Evolutionary conservation across 768 basidiomycete species (phyloP).

Genomic region (Coprinellus aureogranulatus): DNA sequence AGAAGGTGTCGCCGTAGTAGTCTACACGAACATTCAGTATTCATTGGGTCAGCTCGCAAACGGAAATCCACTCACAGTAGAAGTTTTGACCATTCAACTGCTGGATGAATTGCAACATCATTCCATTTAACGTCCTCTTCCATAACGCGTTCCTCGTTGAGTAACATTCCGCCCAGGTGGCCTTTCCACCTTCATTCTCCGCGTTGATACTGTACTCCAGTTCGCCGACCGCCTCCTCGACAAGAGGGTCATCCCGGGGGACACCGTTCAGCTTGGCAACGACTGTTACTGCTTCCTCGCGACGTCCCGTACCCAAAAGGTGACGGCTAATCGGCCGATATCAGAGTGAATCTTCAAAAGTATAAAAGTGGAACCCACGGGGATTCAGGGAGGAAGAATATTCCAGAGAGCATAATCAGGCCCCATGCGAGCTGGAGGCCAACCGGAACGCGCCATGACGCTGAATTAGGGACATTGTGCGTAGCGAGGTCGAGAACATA

Average conservation of each 20-base stretch:
- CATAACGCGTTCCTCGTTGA: slow-evolving; percentile 63
- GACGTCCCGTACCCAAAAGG: slow-evolving; percentile 35
- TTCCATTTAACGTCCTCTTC: slow-evolving; percentile 73
- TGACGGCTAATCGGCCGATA: slow-evolving; percentile 48
- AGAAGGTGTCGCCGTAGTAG: slow-evolving; percentile 83
- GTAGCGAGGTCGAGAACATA: slow-evolving; percentile 71
- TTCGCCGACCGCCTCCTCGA: slow-evolving; percentile 60
- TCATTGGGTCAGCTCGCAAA: too few species aligned
- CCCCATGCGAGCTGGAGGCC: slow-evolving; percentile 75
- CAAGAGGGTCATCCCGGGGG: slow-evolving; percentile 53
- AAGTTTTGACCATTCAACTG: slow-evolving; percentile 82
- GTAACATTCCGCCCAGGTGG: slow-evolving; percentile 79
- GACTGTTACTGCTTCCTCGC: slow-evolving; percentile 28
- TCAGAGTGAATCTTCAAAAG: background rate
- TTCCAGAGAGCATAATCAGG: slow-evolving; percentile 60
- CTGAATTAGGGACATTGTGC: slow-evolving; percentile 51
- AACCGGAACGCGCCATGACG: slow-evolving; percentile 74
- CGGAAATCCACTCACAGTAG: slow-evolving; percentile 57
- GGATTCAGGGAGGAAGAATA: slow-evolving; percentile 77
- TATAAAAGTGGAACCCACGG: slow-evolving; percentile 46
- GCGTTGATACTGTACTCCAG: slow-evolving; percentile 61
- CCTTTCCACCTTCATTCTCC: slow-evolving; percentile 80
- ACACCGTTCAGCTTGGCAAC: slow-evolving; percentile 66
- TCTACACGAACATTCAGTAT: slow-evolving; percentile 40
- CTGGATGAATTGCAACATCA: slow-evolving; percentile 81